phyloP scores from a whole-genome alignment of 2,329 filamentous ascomycete genomes.

The Penicillium sp. region DNA sequence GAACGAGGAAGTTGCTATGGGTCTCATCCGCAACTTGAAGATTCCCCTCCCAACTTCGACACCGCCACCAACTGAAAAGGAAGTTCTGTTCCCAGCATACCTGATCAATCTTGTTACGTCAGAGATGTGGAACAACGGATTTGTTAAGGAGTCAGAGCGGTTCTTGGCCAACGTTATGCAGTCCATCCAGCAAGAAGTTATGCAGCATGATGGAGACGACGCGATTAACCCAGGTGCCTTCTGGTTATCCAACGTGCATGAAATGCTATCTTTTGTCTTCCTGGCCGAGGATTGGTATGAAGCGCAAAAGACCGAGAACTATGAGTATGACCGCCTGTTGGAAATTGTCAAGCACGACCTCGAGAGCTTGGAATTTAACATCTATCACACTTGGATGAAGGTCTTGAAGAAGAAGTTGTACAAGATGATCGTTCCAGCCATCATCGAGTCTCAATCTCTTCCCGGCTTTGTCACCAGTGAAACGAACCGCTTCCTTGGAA shows the following conservation, averaged over 20 bases:
- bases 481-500: constrained; percentile 96
- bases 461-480: constrained; percentile 98
- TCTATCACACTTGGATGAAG: constrained; percentile 99
- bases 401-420: constrained; percentile 98
- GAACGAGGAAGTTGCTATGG: constrained; percentile 96
- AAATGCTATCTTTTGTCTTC: constrained; percentile 99
- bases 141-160: constrained; percentile 97
- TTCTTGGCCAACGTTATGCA: constrained; percentile 99
- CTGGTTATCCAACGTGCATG: constrained; percentile 98
- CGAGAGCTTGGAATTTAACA: constrained; percentile 98
- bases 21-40: constrained; percentile 92
- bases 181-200: constrained; percentile 97
- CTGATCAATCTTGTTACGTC: constrained; percentile 98
- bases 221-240: constrained; percentile 96
- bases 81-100: constrained; percentile 97
- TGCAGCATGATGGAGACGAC: constrained; percentile 97
- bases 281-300: constrained; percentile 99
- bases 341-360: constrained; percentile 99
- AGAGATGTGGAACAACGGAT: constrained; percentile 99
- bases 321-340: constrained; percentile 93
- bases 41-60: constrained; percentile 85
- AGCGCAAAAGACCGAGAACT: constrained; percentile 98
- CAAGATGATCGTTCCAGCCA: constrained; percentile 99
- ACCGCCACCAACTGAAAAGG: constrained; percentile 93
- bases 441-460: constrained; percentile 97